Percentiles rank a stretch among this genome's conserved stretches.
Evolutionary conservation across 352 stramenopile species (phyloP).

Genomic region (Pythium vanterpoolii): DNA sequence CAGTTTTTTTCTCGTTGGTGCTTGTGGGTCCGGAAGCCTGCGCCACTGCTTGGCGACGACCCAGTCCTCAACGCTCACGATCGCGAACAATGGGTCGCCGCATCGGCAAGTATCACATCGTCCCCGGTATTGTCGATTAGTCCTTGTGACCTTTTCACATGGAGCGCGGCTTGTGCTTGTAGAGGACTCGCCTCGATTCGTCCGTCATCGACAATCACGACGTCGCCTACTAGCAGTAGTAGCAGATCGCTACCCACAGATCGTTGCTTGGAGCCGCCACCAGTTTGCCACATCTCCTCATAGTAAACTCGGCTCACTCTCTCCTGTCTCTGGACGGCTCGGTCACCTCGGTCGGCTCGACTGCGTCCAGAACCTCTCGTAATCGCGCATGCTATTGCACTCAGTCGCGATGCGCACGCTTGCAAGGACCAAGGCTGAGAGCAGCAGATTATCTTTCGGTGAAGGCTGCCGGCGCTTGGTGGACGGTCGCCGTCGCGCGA

Average conservation of each 20-base stretch:
- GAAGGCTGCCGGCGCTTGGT: background rate
- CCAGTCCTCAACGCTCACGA: slow-evolving; percentile 82
- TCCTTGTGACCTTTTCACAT: slow-evolving; percentile 22
- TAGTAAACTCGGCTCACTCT: background rate
- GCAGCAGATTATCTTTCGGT: background rate
- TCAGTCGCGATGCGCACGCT: background rate
- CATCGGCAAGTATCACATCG: slow-evolving; percentile 83
- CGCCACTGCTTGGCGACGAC: slow-evolving; percentile 19
- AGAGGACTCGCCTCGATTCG: slow-evolving; percentile 24
- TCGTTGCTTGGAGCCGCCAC: background rate
- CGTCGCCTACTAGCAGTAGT: background rate
- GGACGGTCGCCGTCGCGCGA: background rate
- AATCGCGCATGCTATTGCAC: background rate
- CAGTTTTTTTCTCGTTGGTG: background rate
- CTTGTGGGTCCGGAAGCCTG: background rate
- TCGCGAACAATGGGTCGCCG: slow-evolving; percentile 75
- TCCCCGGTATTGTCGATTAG: slow-evolving; percentile 25
- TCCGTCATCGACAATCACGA: slow-evolving; percentile 29
- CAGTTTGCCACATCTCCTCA: slow-evolving; percentile 1
- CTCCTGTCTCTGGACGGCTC: background rate
- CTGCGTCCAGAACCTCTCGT: background rate
- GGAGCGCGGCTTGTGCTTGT: background rate
- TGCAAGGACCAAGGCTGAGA: background rate
- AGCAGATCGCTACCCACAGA: slow-evolving; percentile 8
- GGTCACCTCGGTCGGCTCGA: background rate